phyloP scores from a whole-genome alignment of 129 eudicot genomes.

The Pittosporum tobira region DNA sequence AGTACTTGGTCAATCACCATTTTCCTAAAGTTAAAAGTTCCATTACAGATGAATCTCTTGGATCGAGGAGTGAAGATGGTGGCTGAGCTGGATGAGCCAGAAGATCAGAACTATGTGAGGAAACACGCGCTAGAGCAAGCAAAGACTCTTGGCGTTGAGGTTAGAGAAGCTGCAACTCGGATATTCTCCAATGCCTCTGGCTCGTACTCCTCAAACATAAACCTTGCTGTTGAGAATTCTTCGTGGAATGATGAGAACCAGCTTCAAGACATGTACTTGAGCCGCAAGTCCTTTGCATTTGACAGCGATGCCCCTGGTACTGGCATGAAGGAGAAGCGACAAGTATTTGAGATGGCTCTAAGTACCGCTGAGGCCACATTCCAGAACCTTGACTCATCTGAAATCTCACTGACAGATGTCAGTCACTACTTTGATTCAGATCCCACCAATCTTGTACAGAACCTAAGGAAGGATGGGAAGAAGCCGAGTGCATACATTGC shows the following conservation, averaged over 20 bases:
- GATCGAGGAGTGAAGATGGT: conserved; percentile 98
- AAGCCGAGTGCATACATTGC: conserved; percentile 96
- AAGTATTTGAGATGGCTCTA: conserved; percentile 94
- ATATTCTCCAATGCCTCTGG: conserved; percentile 96
- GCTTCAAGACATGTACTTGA: conserved; percentile 97
- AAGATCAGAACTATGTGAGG: conserved; percentile 75
- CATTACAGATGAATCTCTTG: conserved; percentile 78
- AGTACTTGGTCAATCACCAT: background rate
- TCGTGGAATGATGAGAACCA: conserved; percentile 98
- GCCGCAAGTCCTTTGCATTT: conserved; percentile 93
- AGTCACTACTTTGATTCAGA: conserved; percentile 99
- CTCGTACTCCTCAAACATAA: conserved; percentile 85
- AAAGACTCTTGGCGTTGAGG: conserved; percentile 58
- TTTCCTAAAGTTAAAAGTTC: conserved; percentile 1
- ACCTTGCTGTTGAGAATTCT: conserved; percentile 99
- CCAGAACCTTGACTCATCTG: conserved; percentile 94
- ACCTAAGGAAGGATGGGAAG: conserved; percentile 89
- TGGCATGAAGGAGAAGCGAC: conserved; percentile 82
- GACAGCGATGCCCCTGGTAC: conserved; percentile 90
- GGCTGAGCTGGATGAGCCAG: conserved; percentile 95
- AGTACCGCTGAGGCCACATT: conserved; percentile 98
- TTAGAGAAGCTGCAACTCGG: conserved; percentile 91
- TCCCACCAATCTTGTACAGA: conserved; percentile 90
- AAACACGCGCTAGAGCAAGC: conserved; percentile 97
- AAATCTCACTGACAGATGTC: conserved; percentile 90